Conservation (phyloP, 2,329 filamentous ascomycete species). For the Fusarium dlaminii region DNA sequence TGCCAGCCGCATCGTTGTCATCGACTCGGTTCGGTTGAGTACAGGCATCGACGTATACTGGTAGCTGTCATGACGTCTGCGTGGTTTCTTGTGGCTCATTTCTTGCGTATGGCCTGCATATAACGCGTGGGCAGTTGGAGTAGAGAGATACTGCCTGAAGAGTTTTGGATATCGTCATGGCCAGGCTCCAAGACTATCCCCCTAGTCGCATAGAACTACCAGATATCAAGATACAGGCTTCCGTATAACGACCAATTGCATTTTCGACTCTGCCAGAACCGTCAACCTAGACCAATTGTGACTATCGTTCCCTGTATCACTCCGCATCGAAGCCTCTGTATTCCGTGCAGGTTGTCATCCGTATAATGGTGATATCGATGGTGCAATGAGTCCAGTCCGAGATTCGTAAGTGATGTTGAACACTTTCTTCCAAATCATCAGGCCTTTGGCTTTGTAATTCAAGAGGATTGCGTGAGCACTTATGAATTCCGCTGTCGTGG, state of each 20-base stretch:
- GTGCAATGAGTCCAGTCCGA: not conserved
- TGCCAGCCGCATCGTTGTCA: too few species aligned
- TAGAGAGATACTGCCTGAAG: too few species aligned
- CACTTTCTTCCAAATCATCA: not conserved
- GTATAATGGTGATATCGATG: not conserved
- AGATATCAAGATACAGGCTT: not conserved
- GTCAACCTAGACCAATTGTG: not conserved
- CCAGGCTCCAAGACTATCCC: not conserved
- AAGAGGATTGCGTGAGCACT: not conserved
- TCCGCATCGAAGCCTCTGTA: not conserved
- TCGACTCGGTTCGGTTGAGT: not conserved
- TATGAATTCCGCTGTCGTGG: not conserved
- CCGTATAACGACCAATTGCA: not conserved
- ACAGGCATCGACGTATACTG: not conserved
- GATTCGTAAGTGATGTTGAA: not conserved
- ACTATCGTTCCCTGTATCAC: not conserved
- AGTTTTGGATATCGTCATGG: not conserved
- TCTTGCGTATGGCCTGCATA: too few species aligned
- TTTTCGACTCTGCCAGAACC: fast-evolving
- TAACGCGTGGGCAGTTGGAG: fast-evolving
- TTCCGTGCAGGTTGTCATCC: not conserved
- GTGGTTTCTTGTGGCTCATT: too few species aligned
- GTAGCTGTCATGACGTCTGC: not conserved
- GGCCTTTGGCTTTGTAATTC: not conserved
- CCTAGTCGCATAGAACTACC: fast-evolving